Evolutionary conservation across 148 eudicot genomes (phyloP), one percentile per base, ranked within the genome.

Genomic region (Cornus kousa): DNA sequence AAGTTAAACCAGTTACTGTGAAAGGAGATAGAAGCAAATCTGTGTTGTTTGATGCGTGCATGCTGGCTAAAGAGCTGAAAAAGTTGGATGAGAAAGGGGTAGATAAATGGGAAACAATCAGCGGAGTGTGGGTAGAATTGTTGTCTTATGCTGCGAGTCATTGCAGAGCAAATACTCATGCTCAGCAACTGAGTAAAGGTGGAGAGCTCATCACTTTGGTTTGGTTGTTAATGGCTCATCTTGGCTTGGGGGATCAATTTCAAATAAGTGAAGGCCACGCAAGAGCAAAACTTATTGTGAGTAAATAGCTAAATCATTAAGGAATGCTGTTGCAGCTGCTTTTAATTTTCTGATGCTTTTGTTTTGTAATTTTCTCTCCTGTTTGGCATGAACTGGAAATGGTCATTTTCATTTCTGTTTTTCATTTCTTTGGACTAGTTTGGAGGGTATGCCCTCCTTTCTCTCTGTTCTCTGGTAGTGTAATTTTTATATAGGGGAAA

Each of bases 71-170:
- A 12, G 43, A 73, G 66, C 67, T 73, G 23, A 17, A 73, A 10
- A 33, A 55, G 33, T 1, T 22, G 9, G 35, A 31, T 17, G 2
- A 57, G 12, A 12, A 57, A 32, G 50, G n/a, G n/a, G n/a, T n/a
- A n/a, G n/a, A 19, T 24, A 73, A 73, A 9, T 53, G 67, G 76
- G 24, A 16, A 32, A 14, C 48, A 31, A 55, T 73, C 17, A 53
- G 76, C 67, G 14, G 50, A 53, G 76, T 73, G 13, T 73, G 76
- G 76, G 67, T 73, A 1, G 76, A 73, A 32, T 13, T 73, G 76
- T 10, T 73, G 40, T 73, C 43, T 16, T 73, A 73, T 73, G 76
- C 66, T 13, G 76, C 76, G 0, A 0, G 67, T 73, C 57, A 24
- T 32, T 73, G 76, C 43, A 55, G 40, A 17, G 40, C 66, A 8